Evolutionary conservation across 1,139 yeast genomes (phyloP).

Genomic region (Taphrina flavorubra): DNA sequence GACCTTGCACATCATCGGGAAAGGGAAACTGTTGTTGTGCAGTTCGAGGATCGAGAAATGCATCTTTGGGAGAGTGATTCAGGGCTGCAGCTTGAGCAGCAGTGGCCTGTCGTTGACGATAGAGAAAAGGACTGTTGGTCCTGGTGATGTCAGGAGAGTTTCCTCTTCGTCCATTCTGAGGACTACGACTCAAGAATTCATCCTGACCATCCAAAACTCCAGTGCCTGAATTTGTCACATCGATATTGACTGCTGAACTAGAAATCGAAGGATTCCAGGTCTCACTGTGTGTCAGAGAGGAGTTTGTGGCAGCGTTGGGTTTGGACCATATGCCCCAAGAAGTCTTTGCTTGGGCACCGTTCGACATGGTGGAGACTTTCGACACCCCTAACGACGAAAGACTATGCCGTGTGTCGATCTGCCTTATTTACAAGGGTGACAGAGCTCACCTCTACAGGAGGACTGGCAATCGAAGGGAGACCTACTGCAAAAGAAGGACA

Average conservation of each 20-base stretch:
- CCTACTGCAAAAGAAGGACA: not conserved
- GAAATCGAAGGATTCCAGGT: conserved; percentile 15
- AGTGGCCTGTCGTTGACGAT: conserved; percentile 37
- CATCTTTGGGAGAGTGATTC: conserved; percentile 34
- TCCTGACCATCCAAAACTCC: conserved; percentile 29
- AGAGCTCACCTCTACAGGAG: conserved; percentile 18
- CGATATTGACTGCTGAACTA: not conserved
- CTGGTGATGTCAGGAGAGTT: conserved; percentile 35
- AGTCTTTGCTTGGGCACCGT: conserved; percentile 13
- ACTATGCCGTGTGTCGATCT: conserved; percentile 5
- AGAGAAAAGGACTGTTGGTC: conserved; percentile 28
- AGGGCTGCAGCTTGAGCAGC: conserved; percentile 38
- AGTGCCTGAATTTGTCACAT: not conserved
- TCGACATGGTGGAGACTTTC: conserved; percentile 21
- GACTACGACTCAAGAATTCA: conserved; percentile 33
- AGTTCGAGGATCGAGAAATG: conserved; percentile 30
- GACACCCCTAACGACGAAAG: not conserved
- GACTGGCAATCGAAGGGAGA: not conserved
- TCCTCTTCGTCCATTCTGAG: conserved; percentile 37
- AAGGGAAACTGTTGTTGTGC: conserved; percentile 21
- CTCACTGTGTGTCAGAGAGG: conserved; percentile 17
- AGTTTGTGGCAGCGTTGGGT: conserved; percentile 12
- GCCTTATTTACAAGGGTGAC: conserved; percentile 28
- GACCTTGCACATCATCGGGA: conserved; percentile 20
- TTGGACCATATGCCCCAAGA: conserved; percentile 30